Base-by-base conservation (phyloP, 2,329 filamentous ascomycete species). In the Scedosporium boydii region DNA sequence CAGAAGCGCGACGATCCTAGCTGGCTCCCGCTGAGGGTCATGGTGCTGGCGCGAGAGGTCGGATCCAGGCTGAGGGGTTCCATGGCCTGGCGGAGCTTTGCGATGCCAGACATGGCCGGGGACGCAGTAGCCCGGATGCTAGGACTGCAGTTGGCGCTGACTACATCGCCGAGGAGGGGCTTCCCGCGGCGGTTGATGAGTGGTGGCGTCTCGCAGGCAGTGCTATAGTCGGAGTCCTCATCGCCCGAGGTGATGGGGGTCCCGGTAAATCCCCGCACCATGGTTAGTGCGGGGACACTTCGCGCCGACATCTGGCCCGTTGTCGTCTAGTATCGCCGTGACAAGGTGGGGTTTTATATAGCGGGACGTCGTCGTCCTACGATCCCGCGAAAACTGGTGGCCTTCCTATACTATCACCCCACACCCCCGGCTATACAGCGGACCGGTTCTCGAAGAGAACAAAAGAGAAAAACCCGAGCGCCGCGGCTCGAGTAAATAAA, bases 41-140 rank as follows among this genome's bases (percentile, higher is more conserved):
- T 77, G 41, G 83, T 86, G 67, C 78, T 83, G 58, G 80, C 80
- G 56, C 82, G 82, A 3, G 85, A 81, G 56, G 74, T 75, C 21
- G 69, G 75, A 65, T 86, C 83, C 14, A 96, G 78, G 69, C 83
- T 90, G 61, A 97, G 78, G 2, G 87, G 85, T 65, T 96, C 92
- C 63, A 96, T 81, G 38, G 64, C 58, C 70, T 95, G 88, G 71
- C 91, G 91, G 69, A 97, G 78, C 68, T 88, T 89, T 70, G 90
- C 90, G 68, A 97, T 92, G 58, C 91, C 92, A 64, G 88, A 87
- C 34, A 86, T 70, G 58, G 77, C 80, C 10, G 83, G 82, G 18
- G 83, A 84, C 16, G 77, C 73, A 27, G 74, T 69, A n/a, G 74
- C 76, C 58, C 83, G 81, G 65, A 88, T 72, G 60, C 79, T 71